A percentile compares a stretch with the other conserved stretches of the same genome.
Conservation (phyloP, 2,329 filamentous ascomycete genomes). For the Ceratocystis colombiana region DNA sequence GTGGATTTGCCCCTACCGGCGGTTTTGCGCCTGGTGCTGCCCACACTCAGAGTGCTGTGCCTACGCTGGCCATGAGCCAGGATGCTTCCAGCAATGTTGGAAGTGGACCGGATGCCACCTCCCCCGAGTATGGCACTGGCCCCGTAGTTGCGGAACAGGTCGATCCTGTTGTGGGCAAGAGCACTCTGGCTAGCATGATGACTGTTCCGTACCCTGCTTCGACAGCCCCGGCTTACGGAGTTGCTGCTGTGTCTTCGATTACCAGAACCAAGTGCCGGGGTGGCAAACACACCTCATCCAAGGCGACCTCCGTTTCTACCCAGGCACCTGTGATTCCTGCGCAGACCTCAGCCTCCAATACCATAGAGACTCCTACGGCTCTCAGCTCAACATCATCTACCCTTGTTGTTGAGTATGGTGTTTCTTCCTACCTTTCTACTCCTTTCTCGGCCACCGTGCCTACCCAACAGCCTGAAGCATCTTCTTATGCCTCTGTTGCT, state of each 20-base stretch:
- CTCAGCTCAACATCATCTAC: constrained; percentile 8
- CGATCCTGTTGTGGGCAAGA: neutral
- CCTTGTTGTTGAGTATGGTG: neutral
- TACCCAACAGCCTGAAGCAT: neutral
- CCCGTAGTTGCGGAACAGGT: neutral
- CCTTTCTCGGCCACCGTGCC: neutral
- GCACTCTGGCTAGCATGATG: neutral
- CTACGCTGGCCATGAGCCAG: neutral
- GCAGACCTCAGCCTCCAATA: neutral
- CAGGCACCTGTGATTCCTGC: neutral
- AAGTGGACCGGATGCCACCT: neutral
- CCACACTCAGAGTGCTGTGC: neutral
- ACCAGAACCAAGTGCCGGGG: constrained; percentile 2
- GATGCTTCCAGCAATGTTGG: neutral
- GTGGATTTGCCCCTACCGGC: neutral
- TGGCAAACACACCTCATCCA: neutral
- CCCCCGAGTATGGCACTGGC: neutral
- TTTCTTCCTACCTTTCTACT: neutral
- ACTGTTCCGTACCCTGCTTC: neutral
- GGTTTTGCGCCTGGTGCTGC: neutral
- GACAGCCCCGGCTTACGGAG: neutral
- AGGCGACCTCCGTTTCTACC: neutral
- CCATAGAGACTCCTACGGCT: constrained; percentile 1
- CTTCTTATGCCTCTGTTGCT: neutral
- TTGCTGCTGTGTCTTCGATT: neutral